Conservation (phyloP, 129 eudicot genomes). For the Saposhnikovia divaricata region DNA sequence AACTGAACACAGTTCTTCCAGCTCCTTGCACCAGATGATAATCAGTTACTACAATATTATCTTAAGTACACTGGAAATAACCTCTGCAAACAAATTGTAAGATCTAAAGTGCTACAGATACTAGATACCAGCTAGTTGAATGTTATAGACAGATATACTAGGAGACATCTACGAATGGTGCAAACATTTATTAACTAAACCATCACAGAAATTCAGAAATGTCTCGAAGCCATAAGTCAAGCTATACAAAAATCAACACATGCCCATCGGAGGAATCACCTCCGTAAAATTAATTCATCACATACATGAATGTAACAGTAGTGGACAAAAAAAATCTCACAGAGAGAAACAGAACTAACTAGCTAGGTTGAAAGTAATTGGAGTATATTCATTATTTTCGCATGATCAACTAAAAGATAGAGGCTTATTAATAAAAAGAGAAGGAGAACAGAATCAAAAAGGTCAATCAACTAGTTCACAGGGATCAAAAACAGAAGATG, state of each 20-base stretch:
- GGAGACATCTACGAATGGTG: background rate
- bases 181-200: background rate
- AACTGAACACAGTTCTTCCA: background rate
- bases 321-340: background rate
- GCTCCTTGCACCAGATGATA: too few species aligned
- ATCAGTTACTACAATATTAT: background rate
- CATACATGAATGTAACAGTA: background rate
- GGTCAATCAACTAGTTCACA: background rate
- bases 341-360: background rate
- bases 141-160: too few species aligned
- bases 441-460: background rate
- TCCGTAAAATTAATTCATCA: background rate
- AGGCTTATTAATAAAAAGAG: background rate
- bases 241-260: too few species aligned
- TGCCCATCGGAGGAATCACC: too few species aligned
- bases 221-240: too few species aligned
- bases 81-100: background rate
- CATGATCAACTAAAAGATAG: background rate
- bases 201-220: too few species aligned
- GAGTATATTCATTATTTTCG: background rate
- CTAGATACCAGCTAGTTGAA: background rate
- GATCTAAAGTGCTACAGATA: background rate
- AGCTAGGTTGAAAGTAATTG: constrained; percentile 1
- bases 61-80: background rate
- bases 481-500: background rate